Conservation (phyloP, 495 filamentous ascomycete genomes). For the Penicillium odoratum region DNA sequence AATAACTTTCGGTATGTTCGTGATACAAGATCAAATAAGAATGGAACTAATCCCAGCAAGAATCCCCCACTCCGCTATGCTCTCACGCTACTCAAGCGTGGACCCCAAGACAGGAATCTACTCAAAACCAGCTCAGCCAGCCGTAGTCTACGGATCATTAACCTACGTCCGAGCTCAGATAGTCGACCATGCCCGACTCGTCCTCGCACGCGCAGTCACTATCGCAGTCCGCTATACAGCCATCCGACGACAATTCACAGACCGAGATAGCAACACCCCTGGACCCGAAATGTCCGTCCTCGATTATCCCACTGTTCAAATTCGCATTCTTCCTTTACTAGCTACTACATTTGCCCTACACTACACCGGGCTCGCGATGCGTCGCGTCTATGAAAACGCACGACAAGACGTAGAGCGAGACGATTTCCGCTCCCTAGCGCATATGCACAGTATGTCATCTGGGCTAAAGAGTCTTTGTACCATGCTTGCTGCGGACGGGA, state of each 20-base stretch:
- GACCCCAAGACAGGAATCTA: slow-evolving; percentile 42
- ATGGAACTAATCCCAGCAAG: slow-evolving; percentile 6
- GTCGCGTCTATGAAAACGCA: slow-evolving; percentile 35
- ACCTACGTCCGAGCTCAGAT: slow-evolving; percentile 47
- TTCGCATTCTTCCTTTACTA: slow-evolving; percentile 48
- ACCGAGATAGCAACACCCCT: slow-evolving; percentile 39
- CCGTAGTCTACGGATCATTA: slow-evolving; percentile 48
- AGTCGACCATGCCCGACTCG: slow-evolving; percentile 47
- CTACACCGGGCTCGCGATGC: slow-evolving; percentile 48
- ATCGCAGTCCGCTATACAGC: slow-evolving; percentile 47
- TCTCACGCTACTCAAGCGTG: slow-evolving; percentile 45
- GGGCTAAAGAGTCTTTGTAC: slow-evolving; percentile 53
- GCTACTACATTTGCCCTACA: slow-evolving; percentile 51
- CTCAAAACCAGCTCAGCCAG: slow-evolving; percentile 39
- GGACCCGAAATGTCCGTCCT: slow-evolving; percentile 45
- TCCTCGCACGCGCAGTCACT: slow-evolving; percentile 49
- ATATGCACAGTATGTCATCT: slow-evolving; percentile 50
- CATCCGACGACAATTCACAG: slow-evolving; percentile 45
- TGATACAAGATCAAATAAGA: not conserved
- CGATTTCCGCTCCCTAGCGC: slow-evolving; percentile 40
- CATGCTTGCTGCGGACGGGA: slow-evolving; percentile 48
- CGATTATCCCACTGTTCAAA: slow-evolving; percentile 51
- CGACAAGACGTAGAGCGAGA: slow-evolving; percentile 42
- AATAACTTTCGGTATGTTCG: slow-evolving; percentile 33
- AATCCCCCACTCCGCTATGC: slow-evolving; percentile 48